A percentile compares a stretch with the other conserved stretches of the same genome.
Evolutionary conservation across 2,329 filamentous ascomycete genomes (phyloP).

Genomic region (Helminthosporium solani): DNA sequence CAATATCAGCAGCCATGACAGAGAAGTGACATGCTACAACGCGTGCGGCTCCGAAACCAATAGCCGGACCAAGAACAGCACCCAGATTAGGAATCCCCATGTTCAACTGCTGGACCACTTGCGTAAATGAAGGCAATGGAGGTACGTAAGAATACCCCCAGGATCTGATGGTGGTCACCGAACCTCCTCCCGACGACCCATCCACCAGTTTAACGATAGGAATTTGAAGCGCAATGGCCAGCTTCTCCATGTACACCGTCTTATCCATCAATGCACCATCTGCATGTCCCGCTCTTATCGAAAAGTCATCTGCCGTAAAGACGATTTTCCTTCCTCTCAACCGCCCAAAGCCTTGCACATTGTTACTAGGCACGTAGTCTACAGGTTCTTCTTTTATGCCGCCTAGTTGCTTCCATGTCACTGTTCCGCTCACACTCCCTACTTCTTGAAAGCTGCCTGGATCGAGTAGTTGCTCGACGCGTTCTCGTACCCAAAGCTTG

Average conservation of each 20-base stretch:
- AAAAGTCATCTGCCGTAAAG: slow-evolving; percentile 66
- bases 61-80: slow-evolving; percentile 63
- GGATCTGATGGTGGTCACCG: slow-evolving; percentile 59
- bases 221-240: slow-evolving; percentile 57
- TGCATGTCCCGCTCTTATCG: slow-evolving; percentile 63
- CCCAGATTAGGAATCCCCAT: slow-evolving; percentile 65
- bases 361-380: slow-evolving; percentile 61
- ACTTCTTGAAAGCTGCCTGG: slow-evolving; percentile 58
- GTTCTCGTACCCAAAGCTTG: slow-evolving; percentile 65
- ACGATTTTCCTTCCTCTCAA: slow-evolving; percentile 57
- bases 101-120: slow-evolving; percentile 60
- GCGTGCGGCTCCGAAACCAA: slow-evolving; percentile 62
- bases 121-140: slow-evolving; percentile 54
- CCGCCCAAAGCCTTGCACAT: slow-evolving; percentile 60
- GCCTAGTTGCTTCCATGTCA: slow-evolving; percentile 56
- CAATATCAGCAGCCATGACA: slow-evolving; percentile 65
- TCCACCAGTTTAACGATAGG: slow-evolving; percentile 66
- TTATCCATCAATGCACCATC: slow-evolving; percentile 61
- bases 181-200: slow-evolving; percentile 63
- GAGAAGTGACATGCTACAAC: slow-evolving; percentile 65
- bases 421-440: slow-evolving; percentile 60
- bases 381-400: slow-evolving; percentile 49
- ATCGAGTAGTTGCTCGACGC: slow-evolving; percentile 61
- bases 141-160: slow-evolving; percentile 62
- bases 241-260: slow-evolving; percentile 62